Percentiles rank a stretch among this genome's conserved stretches.
These are phyloP conservation scores for Eragrostis tef DNA, from an alignment of 202 grass and related monocot genomes.

Conservation along the genomic window DNA sequence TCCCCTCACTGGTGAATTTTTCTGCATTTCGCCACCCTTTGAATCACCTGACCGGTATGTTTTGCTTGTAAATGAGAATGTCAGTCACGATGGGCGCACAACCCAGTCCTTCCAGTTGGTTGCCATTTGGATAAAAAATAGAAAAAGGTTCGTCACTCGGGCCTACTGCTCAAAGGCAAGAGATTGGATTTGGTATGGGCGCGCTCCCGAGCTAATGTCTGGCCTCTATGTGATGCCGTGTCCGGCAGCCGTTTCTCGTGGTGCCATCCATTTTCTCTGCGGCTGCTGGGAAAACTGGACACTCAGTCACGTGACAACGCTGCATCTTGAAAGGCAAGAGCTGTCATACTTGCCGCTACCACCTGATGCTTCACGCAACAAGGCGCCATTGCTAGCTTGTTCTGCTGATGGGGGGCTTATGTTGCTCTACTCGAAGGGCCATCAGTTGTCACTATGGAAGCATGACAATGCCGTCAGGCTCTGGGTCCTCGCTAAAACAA, in stretches of 20 bases:
- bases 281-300: conserved; percentile 31
- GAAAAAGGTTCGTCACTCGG: neutral
- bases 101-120: conserved; percentile 39
- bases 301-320: conserved; percentile 24
- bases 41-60: conserved; percentile 2
- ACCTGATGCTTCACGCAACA: conserved; percentile 10
- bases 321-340: neutral
- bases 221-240: conserved; percentile 24
- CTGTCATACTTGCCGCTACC: conserved; percentile 39
- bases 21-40: neutral
- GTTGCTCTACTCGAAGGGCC: conserved; percentile 35
- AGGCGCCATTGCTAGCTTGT: neutral
- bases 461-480: neutral
- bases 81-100: neutral
- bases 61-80: conserved; percentile 25
- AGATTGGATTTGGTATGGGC: neutral
- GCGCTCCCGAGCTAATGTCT: conserved; percentile 30
- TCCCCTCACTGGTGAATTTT: conserved; percentile 19
- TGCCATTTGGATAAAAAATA: conserved; percentile 25
- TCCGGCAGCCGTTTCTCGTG: neutral
- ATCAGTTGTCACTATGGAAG: conserved; percentile 41
- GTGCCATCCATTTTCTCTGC: conserved; percentile 33
- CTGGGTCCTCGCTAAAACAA: conserved; percentile 36
- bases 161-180: conserved; percentile 41
- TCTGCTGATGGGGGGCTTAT: conserved; percentile 32